Evolutionary conservation across 192 early-diverging fungal species (phyloP).

Genomic region (Coemansia sp.): DNA sequence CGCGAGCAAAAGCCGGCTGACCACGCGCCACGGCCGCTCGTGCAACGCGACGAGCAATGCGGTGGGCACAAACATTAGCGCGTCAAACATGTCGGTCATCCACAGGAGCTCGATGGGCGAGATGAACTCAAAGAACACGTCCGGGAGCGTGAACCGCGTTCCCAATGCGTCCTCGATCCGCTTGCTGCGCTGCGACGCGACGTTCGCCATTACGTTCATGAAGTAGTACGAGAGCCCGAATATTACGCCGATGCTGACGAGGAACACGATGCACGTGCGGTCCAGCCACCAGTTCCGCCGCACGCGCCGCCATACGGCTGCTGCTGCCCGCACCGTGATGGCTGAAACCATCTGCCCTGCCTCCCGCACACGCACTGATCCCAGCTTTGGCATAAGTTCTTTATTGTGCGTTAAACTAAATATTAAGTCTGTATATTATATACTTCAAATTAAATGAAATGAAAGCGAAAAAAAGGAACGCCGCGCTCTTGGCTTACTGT

Average conservation of each 20-base stretch:
- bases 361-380: slow-evolving; percentile 7
- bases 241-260: slow-evolving; percentile 11
- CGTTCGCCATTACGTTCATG: slow-evolving; percentile 66
- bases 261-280: slow-evolving; percentile 30
- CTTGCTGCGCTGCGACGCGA: slow-evolving; percentile 59
- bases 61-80: slow-evolving; percentile 55
- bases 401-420: too few relatives aligned
- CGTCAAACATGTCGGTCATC: slow-evolving; percentile 64
- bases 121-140: slow-evolving; percentile 61
- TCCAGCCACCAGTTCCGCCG: slow-evolving; percentile 56
- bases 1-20: slow-evolving; percentile 53
- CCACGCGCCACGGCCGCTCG: slow-evolving; percentile 56
- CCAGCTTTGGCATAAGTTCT: slow-evolving; percentile 6
- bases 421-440: too few relatives aligned
- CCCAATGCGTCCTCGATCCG: slow-evolving; percentile 42
- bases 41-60: slow-evolving; percentile 53
- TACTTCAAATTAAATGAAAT: neutral
- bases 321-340: neutral
- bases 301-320: slow-evolving; percentile 23
- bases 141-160: slow-evolving; percentile 38
- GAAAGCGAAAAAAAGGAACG: neutral
- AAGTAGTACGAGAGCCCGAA: slow-evolving; percentile 55
- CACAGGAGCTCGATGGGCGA: slow-evolving; percentile 54
- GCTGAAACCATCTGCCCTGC: too few relatives aligned
- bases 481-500: too few relatives aligned